Evolutionary conservation across 768 basidiomycete genomes (phyloP).

Genomic region (Leucocoprinus sp.): DNA sequence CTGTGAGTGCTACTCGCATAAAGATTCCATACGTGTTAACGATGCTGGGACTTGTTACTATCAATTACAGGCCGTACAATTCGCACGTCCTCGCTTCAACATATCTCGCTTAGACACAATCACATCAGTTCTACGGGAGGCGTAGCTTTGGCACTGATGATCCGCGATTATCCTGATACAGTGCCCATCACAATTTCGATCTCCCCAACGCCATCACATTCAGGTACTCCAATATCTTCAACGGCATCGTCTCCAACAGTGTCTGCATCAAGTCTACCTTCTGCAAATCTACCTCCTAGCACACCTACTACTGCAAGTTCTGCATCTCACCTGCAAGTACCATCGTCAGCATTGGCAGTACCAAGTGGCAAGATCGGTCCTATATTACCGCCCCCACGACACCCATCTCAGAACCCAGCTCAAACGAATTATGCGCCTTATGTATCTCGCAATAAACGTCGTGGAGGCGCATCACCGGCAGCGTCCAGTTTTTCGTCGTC

Average conservation of each 20-base stretch:
- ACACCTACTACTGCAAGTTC: conserved; percentile 20
- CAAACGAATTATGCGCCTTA: conserved; percentile 10
- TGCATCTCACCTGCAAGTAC: conserved; percentile 28
- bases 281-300: conserved; percentile 22
- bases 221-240: conserved; percentile 26
- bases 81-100: conserved; percentile 73
- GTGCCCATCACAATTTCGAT: conserved; percentile 28
- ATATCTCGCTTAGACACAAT: conserved; percentile 88
- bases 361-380: conserved; percentile 2
- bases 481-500: conserved; percentile 36
- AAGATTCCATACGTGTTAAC: background rate
- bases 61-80: conserved; percentile 60
- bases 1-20: conserved; percentile 39
- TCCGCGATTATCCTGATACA: conserved; percentile 89
- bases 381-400: conserved; percentile 46
- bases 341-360: conserved; percentile 24
- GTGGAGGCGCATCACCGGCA: conserved; percentile 27
- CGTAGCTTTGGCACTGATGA: conserved; percentile 91
- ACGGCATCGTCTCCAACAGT: conserved; percentile 30
- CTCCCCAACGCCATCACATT: conserved; percentile 22
- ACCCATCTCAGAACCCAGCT: conserved; percentile 47
- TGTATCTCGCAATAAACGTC: conserved; percentile 8
- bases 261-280: conserved; percentile 22
- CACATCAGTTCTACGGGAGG: conserved; percentile 78
- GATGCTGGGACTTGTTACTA: conserved; percentile 2